Percentiles rank a stretch among this genome's conserved stretches.
These are phyloP conservation scores for Lyophyllum atratum DNA, from an alignment of 768 basidiomycete genomes.

Conservation along the genomic window DNA sequence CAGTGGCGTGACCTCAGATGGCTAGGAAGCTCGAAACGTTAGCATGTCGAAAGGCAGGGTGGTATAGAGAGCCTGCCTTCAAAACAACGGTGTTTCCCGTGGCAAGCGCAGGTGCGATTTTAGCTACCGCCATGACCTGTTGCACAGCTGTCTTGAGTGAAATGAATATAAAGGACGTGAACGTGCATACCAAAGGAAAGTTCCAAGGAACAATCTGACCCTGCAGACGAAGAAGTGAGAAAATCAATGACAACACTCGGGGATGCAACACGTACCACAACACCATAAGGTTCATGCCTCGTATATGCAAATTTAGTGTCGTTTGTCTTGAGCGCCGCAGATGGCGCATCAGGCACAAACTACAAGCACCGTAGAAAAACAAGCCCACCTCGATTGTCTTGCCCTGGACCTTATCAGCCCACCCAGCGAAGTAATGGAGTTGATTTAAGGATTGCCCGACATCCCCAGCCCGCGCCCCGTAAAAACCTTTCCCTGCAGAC, in stretches of 20 bases:
- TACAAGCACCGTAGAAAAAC: neutral
- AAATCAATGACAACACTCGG: too few species aligned
- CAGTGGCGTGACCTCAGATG: constrained; percentile 78
- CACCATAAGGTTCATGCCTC: constrained; percentile 60
- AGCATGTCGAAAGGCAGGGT: too few species aligned
- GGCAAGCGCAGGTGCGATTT: too few species aligned
- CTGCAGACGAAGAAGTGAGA: too few species aligned
- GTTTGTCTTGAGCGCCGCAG: constrained; percentile 33
- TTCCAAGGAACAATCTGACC: too few species aligned
- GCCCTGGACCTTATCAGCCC: constrained; percentile 59
- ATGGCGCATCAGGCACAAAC: neutral
- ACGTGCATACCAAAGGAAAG: too few species aligned
- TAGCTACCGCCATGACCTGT: too few species aligned
- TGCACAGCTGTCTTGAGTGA: too few species aligned
- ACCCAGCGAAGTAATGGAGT: constrained; percentile 58
- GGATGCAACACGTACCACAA: constrained; percentile 36
- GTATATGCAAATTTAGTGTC: constrained; percentile 59
- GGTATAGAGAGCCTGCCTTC: too few species aligned
- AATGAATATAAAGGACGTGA: too few species aligned
- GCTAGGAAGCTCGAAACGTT: too few species aligned
- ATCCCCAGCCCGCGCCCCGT: constrained; percentile 24
- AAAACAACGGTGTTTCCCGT: too few species aligned
- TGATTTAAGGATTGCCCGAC: constrained; percentile 30
- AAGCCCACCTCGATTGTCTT: constrained; percentile 45
- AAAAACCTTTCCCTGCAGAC: constrained; percentile 31